A percentile compares a stretch with the other conserved stretches of the same genome.
Evolutionary conservation across 73 alveolate species (phyloP).

Genomic region (Blepharisma japonicum): DNA sequence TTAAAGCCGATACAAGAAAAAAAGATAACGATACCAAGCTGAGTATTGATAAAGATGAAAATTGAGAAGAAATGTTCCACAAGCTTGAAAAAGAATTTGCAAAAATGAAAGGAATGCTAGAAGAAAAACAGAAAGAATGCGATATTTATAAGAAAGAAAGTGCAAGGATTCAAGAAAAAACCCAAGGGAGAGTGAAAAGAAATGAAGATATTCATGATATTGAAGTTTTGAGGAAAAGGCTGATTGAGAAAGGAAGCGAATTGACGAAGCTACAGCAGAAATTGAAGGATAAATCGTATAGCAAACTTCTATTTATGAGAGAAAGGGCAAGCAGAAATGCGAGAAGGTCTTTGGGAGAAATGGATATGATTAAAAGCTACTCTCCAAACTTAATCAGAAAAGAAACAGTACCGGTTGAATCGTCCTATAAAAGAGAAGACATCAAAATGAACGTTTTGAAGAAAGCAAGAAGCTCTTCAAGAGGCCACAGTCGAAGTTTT

Average conservation of each 20-base stretch:
- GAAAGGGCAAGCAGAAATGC: too few relatives aligned
- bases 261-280: too few relatives aligned
- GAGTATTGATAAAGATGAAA: neutral
- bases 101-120: neutral
- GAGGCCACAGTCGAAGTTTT: slow-evolving; percentile 1
- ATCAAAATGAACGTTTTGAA: slow-evolving; percentile 1
- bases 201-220: neutral
- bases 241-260: too few relatives aligned
- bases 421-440: neutral
- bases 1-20: too few relatives aligned
- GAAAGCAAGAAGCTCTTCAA: slow-evolving; percentile 8
- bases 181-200: neutral
- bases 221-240: too few relatives aligned
- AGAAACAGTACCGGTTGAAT: neutral
- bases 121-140: neutral
- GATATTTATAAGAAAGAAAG: neutral
- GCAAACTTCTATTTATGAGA: too few relatives aligned
- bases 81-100: neutral
- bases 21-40: too few relatives aligned
- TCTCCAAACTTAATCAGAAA: neutral
- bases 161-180: neutral
- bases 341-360: neutral
- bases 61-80: neutral
- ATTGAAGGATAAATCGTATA: too few relatives aligned
- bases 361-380: neutral